These are phyloP conservation scores for Didymella exigua DNA, from an alignment of 2,329 filamentous ascomycete genomes.

Conservation along the genomic window DNA sequence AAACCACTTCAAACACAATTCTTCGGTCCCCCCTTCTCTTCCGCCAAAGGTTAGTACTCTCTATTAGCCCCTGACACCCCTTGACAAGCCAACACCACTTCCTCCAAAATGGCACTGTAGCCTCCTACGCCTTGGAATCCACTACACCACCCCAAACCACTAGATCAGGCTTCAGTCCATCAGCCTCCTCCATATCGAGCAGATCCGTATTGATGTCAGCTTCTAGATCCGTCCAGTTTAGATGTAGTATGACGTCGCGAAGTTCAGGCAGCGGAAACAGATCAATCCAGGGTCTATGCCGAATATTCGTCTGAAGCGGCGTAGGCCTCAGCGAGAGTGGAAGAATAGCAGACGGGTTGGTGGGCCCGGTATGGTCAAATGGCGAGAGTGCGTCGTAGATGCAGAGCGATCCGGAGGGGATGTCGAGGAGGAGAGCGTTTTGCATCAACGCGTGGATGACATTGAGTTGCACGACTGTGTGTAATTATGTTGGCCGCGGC, in stretches of 20 bases:
- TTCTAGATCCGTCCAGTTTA: conserved; percentile 37
- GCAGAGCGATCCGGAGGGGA: neutral
- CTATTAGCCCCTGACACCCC: conserved; percentile 46
- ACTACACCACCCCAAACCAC: conserved; percentile 58
- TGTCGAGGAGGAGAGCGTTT: neutral
- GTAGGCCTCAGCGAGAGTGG: conserved; percentile 37
- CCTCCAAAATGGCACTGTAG: conserved; percentile 51
- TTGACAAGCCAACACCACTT: conserved; percentile 52
- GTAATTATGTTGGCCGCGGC: neutral
- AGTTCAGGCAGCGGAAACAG: conserved; percentile 44
- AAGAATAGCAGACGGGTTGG: neutral
- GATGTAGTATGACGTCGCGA: conserved; percentile 45
- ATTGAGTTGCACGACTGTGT: conserved; percentile 1
- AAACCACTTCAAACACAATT: neutral
- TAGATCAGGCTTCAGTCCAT: conserved; percentile 37
- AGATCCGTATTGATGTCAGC: conserved; percentile 17
- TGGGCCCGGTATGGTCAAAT: neutral
- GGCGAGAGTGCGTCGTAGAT: neutral
- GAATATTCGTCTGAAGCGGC: conserved; percentile 38
- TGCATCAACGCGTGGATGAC: conserved; percentile 4
- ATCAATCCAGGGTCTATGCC: conserved; percentile 50
- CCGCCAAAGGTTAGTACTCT: conserved; percentile 18
- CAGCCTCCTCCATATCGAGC: conserved; percentile 9
- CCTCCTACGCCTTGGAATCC: conserved; percentile 55
- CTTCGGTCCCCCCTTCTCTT: neutral